phyloP scores from a whole-genome alignment of 2,329 filamentous ascomycete species.

The Fusarium sp. region DNA sequence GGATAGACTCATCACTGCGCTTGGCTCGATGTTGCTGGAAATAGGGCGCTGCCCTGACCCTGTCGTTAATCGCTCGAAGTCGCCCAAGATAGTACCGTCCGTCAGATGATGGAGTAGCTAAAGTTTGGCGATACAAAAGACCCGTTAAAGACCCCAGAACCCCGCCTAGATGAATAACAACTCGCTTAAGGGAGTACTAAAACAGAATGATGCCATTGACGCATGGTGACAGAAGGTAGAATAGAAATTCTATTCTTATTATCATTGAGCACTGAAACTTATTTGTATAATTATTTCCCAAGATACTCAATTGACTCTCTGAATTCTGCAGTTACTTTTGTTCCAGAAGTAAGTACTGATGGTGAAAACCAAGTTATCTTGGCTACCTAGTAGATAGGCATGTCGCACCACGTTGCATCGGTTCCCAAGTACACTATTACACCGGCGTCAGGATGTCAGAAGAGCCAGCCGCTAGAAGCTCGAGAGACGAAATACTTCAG shows the following conservation, averaged over 20 bases:
- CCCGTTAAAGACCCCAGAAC: constrained; percentile 21
- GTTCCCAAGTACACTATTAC: neutral
- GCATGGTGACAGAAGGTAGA: neutral
- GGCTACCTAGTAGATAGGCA: neutral
- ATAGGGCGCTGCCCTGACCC: constrained; percentile 13
- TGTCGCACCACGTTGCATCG: neutral
- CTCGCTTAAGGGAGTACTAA: neutral
- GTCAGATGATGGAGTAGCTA: neutral
- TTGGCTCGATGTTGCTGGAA: constrained; percentile 9
- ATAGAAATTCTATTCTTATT: neutral
- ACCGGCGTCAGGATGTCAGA: neutral
- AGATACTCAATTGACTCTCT: neutral
- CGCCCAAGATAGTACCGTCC: neutral
- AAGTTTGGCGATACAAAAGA: constrained; percentile 4
- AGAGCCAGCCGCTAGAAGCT: neutral
- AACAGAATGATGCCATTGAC: neutral
- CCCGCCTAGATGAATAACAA: constrained; percentile 22
- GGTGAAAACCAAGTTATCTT: neutral
- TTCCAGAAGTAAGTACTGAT: neutral
- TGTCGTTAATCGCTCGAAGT: constrained; percentile 12
- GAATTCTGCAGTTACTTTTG: neutral
- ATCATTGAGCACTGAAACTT: neutral
- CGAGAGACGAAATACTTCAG: neutral
- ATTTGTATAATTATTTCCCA: neutral
- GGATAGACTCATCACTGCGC: constrained; percentile 24